Evolutionary conservation across 148 eudicot species (phyloP).

Genomic region (Silene latifolia): DNA sequence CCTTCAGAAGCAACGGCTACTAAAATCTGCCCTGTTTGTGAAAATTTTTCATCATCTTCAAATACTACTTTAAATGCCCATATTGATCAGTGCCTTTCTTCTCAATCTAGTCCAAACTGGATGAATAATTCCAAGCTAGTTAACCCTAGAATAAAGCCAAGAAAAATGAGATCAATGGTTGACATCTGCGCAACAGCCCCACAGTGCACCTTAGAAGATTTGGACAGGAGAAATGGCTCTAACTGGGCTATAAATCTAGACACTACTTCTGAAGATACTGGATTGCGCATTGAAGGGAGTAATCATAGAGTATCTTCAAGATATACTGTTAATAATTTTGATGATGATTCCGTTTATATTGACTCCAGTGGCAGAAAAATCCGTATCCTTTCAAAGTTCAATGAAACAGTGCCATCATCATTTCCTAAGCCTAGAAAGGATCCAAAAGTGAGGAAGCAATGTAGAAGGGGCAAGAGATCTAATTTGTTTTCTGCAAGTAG

Average conservation of each 20-base stretch:
- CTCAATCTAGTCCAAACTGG: conserved; percentile 47
- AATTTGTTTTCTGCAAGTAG: conserved; percentile 39
- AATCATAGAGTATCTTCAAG: conserved; percentile 24
- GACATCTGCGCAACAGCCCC: conserved; percentile 70
- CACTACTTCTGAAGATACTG: conserved; percentile 29
- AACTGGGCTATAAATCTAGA: conserved; percentile 57
- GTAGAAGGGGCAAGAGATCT: conserved; percentile 39
- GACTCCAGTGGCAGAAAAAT: conserved; percentile 78
- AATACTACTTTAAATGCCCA: conserved; percentile 98
- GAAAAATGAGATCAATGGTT: conserved; percentile 67
- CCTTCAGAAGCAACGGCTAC: conserved; percentile 53
- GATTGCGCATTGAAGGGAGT: conserved; percentile 15
- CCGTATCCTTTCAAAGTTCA: conserved; percentile 61
- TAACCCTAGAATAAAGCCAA: conserved; percentile 68
- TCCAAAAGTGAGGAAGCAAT: conserved; percentile 27
- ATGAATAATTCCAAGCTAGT: conserved; percentile 39
- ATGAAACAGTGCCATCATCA: conserved; percentile 26
- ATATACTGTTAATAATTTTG: conserved; percentile 26
- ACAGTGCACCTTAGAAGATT: conserved; percentile 78
- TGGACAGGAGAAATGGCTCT: conserved; percentile 85
- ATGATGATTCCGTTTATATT: conserved; percentile 69
- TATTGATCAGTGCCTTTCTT: conserved; percentile 91
- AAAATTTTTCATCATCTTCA: conserved; percentile 71
- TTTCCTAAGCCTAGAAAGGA: conserved; percentile 27
- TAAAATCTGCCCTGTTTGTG: conserved; percentile 87